These are phyloP conservation scores for Firmiana major DNA, from an alignment of 345 rosid species.

Conservation along the genomic window DNA sequence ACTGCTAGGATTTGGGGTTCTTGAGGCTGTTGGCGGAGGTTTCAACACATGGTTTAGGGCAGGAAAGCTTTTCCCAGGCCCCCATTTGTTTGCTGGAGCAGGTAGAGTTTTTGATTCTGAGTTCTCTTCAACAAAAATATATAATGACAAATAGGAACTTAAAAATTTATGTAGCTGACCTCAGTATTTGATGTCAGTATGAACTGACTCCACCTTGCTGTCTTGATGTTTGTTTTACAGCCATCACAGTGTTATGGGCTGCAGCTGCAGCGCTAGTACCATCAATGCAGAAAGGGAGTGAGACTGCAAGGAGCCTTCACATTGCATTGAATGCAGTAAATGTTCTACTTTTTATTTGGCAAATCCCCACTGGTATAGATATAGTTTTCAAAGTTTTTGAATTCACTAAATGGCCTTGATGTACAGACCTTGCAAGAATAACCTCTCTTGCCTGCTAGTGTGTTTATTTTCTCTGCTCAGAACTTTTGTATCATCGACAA, in stretches of 20 bases:
- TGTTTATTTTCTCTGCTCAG: not conserved
- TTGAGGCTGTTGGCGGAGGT: conserved; percentile 76
- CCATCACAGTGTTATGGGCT: conserved; percentile 81
- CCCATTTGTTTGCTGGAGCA: conserved; percentile 92
- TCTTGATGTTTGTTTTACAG: conserved; percentile 28
- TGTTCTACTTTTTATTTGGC: conserved; percentile 68
- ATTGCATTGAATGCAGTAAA: conserved; percentile 68
- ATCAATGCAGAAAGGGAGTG: conserved; percentile 84
- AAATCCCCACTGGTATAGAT: conserved; percentile 85
- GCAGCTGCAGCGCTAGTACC: conserved; percentile 82
- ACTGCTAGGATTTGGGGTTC: conserved; percentile 78
- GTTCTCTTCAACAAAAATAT: not conserved
- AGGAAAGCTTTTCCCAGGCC: conserved; percentile 96
- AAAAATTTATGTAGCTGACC: not conserved
- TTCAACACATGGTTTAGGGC: conserved; percentile 78
- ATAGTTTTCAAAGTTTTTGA: conserved; percentile 76
- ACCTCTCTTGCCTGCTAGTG: not conserved
- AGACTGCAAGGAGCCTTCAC: conserved; percentile 80
- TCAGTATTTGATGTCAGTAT: not conserved
- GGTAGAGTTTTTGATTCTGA: conserved; percentile 27
- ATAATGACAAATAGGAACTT: not conserved
- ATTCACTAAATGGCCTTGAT: conserved; percentile 83
- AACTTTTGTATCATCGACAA: not conserved
- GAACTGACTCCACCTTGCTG: conserved; percentile 8
- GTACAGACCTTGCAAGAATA: not conserved